Evolutionary conservation across 108 stramenopile species (phyloP), one percentile per base, ranked within the genome.

Genomic region (Mayamaea pseudoterrestris): DNA sequence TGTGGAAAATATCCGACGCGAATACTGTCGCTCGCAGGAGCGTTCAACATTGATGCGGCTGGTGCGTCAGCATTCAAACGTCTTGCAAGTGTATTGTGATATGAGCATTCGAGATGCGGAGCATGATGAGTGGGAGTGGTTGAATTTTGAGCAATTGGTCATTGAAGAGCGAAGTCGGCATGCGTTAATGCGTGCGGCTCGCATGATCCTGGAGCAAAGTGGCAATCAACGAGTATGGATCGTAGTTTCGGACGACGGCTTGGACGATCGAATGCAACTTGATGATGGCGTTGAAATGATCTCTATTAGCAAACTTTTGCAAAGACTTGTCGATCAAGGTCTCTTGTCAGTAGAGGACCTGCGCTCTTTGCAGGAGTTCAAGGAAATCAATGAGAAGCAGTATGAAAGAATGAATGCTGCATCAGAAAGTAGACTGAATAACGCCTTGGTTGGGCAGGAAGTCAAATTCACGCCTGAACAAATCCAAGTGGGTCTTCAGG

Each of bases 61-160:
- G 13, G 17, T 63, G 46, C n/a, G n/a, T n/a, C n/a, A n/a, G n/a
- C n/a, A n/a, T n/a, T n/a, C n/a, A n/a, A n/a, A n/a, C n/a, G n/a
- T n/a, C n/a, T 36, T 55, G 24, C 53, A 52, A 7, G 20, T 54
- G 9, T 74, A 67, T 56, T 64, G 64, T 30, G 73, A 74, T 42
- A 30, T 68, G 25, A 63, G 61, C 11, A 49, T 65, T 1, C 40
- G 65, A 49, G 43, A 61, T 41, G 46, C 25, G 41, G 54, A 52
- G 3, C 34, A 55, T 13, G 73, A 74, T 34, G 73, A 74, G 48
- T 74, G 54, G 50, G 58, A 74, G 22, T 39, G 50, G 5, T 48
- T 74, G 48, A 29, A 44, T 12, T 74, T 65, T 32, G 30, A 49
- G 8, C 20, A 30, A 2, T 59, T 74, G 54, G 32, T 30, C 4